Percentiles rank a stretch among this genome's conserved stretches.
phyloP scores from a whole-genome alignment of 805 yeast species.

The Saccharomyces eubayanus region DNA sequence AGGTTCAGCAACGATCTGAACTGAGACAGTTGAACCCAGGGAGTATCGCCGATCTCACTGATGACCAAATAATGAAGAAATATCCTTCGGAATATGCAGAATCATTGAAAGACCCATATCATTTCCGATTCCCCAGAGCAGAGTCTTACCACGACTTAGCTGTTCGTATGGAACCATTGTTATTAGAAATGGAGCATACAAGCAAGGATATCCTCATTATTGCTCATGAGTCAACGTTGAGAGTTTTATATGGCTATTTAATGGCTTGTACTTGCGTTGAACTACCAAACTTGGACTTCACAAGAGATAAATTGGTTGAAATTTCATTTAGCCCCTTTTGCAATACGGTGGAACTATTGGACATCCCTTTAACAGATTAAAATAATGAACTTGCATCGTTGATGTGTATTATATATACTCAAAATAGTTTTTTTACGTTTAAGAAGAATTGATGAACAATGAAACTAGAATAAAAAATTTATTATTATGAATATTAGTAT shows the following conservation, averaged over 20 bases:
- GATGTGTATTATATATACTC: background rate
- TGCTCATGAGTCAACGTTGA: conserved; percentile 85
- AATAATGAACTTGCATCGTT: background rate
- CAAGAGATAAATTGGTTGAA: conserved; percentile 77
- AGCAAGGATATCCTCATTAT: conserved; percentile 80
- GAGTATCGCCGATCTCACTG: conserved; percentile 60
- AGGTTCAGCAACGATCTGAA: conserved; percentile 69
- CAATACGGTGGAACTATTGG: conserved; percentile 44
- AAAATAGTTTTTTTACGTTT: conserved; percentile 2
- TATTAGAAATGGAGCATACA: conserved; percentile 89
- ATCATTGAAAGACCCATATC: conserved; percentile 75
- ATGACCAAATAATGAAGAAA: conserved; percentile 46
- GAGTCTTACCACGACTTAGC: conserved; percentile 97
- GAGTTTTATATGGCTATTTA: conserved; percentile 87
- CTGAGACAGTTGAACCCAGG: conserved; percentile 88
- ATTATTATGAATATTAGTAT: background rate
- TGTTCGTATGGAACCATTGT: conserved; percentile 83
- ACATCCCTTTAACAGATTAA: background rate
- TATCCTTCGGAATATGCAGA: conserved; percentile 66
- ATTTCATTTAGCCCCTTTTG: conserved; percentile 80
- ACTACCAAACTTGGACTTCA: conserved; percentile 71
- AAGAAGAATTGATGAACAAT: background rate
- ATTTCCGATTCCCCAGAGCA: conserved; percentile 82
- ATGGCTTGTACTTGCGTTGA: conserved; percentile 87
- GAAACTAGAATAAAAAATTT: background rate